Base-by-base conservation (phyloP, 1,139 yeast species). In the Saccharomyces hybrid region DNA sequence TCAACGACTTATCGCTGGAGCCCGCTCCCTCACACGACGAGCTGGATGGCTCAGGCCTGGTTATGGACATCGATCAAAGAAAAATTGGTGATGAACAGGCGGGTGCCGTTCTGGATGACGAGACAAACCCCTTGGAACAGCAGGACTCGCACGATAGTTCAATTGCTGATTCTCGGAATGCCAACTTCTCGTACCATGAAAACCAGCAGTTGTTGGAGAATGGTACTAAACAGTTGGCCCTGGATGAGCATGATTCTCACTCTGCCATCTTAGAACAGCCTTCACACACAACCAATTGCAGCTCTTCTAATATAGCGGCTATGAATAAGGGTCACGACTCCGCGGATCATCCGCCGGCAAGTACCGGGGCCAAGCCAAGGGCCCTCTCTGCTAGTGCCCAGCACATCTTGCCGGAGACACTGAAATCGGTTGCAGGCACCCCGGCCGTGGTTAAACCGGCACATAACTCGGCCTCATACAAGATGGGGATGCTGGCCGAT, bases 401-500 rank as follows among this genome's bases (percentile, higher is more conserved):
- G 48, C 54, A 54, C 23, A 60, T 61, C 7, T 54, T 66, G 19
- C 70, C 70, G 59, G 75, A 58, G 57, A 62, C 51, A 59, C 66
- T 60, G 23, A 56, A 60, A 11, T 65, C 63, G 2, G 16, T 46
- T 2, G 16, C 47, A 3, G 53, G 48, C 28, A 47, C 41, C 16
- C 27, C 50, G 5, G 19, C n/a, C 13, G 46, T n/a, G 7, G 59
- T 58, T 8, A 60, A 62, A 29, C 52, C 44, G 29, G 50, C 52
- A 9, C 58, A 53, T n/a, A 54, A 61, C 8, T 57, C 64, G 2
- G 58, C 66, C 0, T 54, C 64, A 11, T 73, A 72, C 57, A 77
- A 81, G 66, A 63, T 80, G 77, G 79, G 83, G 67, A 66, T 79
- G 67, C 73, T 84, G 52, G 75, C 83, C 49, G 93, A 85, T 51